Base-by-base conservation (phyloP, 2,329 filamentous ascomycete species). In the Beauveria asiatica region DNA sequence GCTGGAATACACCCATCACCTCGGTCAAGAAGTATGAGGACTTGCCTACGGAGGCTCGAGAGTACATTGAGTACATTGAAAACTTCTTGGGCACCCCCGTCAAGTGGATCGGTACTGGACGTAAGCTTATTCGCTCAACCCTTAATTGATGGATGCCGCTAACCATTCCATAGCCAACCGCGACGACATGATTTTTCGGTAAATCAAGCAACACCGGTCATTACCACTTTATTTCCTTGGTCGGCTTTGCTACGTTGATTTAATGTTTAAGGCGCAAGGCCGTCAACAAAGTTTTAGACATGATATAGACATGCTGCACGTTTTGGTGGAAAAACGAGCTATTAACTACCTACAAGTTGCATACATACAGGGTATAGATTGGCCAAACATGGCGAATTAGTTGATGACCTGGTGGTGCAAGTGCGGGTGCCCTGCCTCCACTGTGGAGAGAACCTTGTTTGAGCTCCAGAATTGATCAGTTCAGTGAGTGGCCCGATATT, bases 11-110 rank as follows among this genome's bases (percentile, higher is more conserved):
- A 68, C 76, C 81, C 41, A 91, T 84, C 0, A 84, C 83, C 7
- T 78, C 80, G 52, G 76, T 78, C 57, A 84, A 80, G 70, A 79
- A 74, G 62, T 91, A 78, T 68, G 78, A 82, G 48, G 83, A 86
- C 37, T 75, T 91, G 46, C 87, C 88, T 7, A 74, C 76, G 67
- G 77, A 86, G 67, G 87, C 87, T 21, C 78, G 81, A 62, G 80
- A 81, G 49, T 91, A 90, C 67, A 76, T 90, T 60, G 78, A 83
- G 67, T 86, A 78, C 70, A 86, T 89, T 62, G 86, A 90, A 76
- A 73, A 83, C 64, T 86, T 83, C 69, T 74, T 86, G 16, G 84
- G 83, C 37, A 81, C 87, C 62, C 80, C 78, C 72, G 75, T 87
- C 64, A 81, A 81, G 70, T 88, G 80, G 71, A 84, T 89, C 66